Base-by-base conservation (phyloP, 305 asterid species). In the Striga hermonthica region DNA sequence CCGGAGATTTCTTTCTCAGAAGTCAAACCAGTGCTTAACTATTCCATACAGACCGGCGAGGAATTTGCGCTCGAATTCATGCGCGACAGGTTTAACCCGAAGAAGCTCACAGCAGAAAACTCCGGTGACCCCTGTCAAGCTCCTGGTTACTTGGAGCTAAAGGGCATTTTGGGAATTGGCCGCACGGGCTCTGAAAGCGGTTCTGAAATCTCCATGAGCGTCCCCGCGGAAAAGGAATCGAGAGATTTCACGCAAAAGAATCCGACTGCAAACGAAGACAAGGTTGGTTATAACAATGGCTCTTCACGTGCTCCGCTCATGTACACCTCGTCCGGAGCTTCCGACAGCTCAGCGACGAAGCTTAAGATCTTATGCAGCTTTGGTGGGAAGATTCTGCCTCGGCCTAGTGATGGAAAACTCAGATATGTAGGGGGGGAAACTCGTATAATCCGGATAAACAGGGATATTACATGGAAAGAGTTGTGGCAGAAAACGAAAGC, bases 381-480 rank as follows among this genome's bases (percentile, higher is more conserved):
- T 76, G 91, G 87, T 68, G 95, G 95, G 65, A 81, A 77, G 69
- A 81, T 87, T 48, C 55, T 87, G 62, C 91, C 95, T 58, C 82
- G 95, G 50, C 95, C 95, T 28, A 78, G 87, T 73, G 95, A 87
- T 72, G 84, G 91, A 54, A 82, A 79, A 75, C 84, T 87, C 77
- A 84, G 91, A 74, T 87, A 87, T 78, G 95, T 81, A 60, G 95
- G 95, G 37, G 95, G 95, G 62, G 95, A 87, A 73, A 87, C 89
- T 38, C 83, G 87, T 67, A 80, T 87, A 14, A 78, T 84, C 60
- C 77, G 84, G 65, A 78, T 87, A 69, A 79, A 80, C 72, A 81
- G 75, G 79, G 83, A 82, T 66, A 78, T 87, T 65, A 59, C 77
- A 58, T 84, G 89, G 91, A 77, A 73, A 65, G 87, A 79, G 64